Evolutionary conservation across 2,329 filamentous ascomycete species (phyloP).

Genomic region (Biscogniauxia marginata): DNA sequence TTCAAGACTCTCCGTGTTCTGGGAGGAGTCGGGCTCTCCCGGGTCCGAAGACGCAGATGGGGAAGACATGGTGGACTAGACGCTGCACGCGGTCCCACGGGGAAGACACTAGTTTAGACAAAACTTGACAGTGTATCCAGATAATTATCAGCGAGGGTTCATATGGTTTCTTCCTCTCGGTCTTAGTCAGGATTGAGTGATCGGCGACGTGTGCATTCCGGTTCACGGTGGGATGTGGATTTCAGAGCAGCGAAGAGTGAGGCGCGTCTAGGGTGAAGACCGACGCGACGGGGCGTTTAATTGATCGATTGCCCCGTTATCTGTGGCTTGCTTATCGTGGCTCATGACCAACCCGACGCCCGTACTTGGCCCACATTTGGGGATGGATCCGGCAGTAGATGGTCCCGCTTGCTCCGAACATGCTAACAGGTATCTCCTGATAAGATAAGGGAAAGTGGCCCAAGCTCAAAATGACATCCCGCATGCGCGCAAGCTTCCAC

Average conservation of each 20-base stretch:
- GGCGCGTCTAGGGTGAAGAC: conserved; percentile 16
- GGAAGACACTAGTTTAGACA: not conserved
- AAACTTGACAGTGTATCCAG: not conserved
- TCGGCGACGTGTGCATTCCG: not conserved
- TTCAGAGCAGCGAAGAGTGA: conserved; percentile 7
- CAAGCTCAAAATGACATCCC: not conserved
- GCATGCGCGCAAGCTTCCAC: not conserved
- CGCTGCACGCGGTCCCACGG: not conserved
- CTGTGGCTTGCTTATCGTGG: conserved; percentile 4
- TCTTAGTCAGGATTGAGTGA: not conserved
- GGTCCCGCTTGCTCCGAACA: too few species aligned
- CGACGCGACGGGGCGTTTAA: conserved; percentile 12
- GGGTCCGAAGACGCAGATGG: conserved; percentile 18
- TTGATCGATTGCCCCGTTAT: conserved; percentile 5
- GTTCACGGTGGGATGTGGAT: not conserved
- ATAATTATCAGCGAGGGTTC: too few species aligned
- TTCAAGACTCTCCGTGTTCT: conserved; percentile 12
- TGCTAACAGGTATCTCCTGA: not conserved
- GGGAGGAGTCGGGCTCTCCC: conserved; percentile 21
- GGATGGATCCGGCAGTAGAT: too few species aligned
- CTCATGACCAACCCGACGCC: not conserved
- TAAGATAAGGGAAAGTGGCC: not conserved
- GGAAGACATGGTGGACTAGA: conserved; percentile 22
- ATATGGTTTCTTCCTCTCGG: not conserved
- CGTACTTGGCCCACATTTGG: too few species aligned